Conservation (phyloP, 2,329 filamentous ascomycete species). For the Curvularia sp. region DNA sequence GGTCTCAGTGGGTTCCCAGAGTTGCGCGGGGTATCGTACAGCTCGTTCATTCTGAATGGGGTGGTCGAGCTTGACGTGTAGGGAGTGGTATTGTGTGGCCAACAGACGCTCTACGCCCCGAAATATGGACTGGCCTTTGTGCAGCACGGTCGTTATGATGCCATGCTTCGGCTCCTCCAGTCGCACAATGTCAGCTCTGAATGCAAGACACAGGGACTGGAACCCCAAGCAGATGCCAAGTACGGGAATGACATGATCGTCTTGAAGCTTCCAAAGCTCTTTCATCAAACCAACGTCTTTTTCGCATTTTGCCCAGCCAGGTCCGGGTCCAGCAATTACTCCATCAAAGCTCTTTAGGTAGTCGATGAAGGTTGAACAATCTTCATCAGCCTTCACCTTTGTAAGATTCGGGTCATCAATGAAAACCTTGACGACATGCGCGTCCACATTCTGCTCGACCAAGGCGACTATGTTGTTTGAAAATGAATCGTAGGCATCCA, state of each 20-base stretch:
- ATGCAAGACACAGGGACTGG: constrained; percentile 76
- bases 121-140: constrained; percentile 71
- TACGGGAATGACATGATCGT: constrained; percentile 71
- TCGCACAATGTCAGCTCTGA: constrained; percentile 70
- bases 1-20: constrained; percentile 50
- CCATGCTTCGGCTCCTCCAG: constrained; percentile 81
- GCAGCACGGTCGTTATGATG: constrained; percentile 73
- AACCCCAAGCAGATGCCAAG: constrained; percentile 91
- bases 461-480: constrained; percentile 92
- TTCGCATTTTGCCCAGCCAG: constrained; percentile 75
- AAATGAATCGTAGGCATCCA: constrained; percentile 97
- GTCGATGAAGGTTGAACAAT: constrained; percentile 48
- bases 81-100: constrained; percentile 79
- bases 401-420: constrained; percentile 61
- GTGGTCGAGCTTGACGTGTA: constrained; percentile 57
- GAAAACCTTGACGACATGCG: constrained; percentile 72
- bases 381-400: constrained; percentile 6
- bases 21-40: constrained; percentile 49
- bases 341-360: constrained; percentile 74
- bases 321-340: constrained; percentile 88
- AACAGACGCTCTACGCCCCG: constrained; percentile 64
- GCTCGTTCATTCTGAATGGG: constrained; percentile 35
- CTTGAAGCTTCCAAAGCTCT: constrained; percentile 73
- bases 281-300: constrained; percentile 85
- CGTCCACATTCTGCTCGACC: constrained; percentile 72